phyloP scores from a whole-genome alignment of 257 asterid species.

The Solanum habrochaites region DNA sequence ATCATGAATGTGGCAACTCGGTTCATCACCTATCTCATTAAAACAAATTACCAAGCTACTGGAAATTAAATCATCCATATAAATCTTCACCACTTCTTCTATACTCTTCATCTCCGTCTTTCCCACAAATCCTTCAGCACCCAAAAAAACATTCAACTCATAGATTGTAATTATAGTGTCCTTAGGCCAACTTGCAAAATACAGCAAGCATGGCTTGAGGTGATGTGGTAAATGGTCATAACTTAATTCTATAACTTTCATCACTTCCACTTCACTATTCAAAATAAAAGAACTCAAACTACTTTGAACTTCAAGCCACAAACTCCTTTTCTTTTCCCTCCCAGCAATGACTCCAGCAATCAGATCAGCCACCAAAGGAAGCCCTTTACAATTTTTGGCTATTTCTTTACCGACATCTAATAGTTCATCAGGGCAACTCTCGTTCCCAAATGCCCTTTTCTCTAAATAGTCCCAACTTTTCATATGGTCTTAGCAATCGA shows the following conservation, averaged over 20 bases:
- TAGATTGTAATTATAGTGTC: not conserved
- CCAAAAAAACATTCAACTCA: conserved; percentile 5
- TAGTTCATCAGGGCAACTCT: conserved; percentile 7
- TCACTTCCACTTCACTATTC: not conserved
- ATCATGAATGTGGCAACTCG: not conserved
- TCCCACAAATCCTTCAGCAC: conserved; percentile 13
- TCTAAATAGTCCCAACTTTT: conserved; percentile 14
- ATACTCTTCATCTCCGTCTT: not conserved
- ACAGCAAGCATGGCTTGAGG: conserved; percentile 14
- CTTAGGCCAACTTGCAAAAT: not conserved
- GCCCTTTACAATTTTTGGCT: conserved; percentile 6
- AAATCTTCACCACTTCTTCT: not conserved
- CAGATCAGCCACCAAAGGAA: conserved; percentile 10
- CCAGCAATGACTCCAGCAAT: conserved; percentile 9
- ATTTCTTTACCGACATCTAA: not conserved
- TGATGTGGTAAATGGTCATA: conserved; percentile 5
- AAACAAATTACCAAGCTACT: conserved; percentile 8
- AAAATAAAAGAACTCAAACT: not conserved
- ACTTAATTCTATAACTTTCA: conserved; percentile 9
- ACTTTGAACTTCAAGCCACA: not conserved
- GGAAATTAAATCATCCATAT: conserved; percentile 1
- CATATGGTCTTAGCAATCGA: not conserved
- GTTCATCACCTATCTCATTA: not conserved
- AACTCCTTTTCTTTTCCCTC: not conserved
- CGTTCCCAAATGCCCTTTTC: not conserved